A percentile compares a stretch with the other conserved stretches of the same genome.
These are phyloP conservation scores for Psilocybe azurescens DNA, from an alignment of 768 basidiomycete genomes.

Conservation along the genomic window DNA sequence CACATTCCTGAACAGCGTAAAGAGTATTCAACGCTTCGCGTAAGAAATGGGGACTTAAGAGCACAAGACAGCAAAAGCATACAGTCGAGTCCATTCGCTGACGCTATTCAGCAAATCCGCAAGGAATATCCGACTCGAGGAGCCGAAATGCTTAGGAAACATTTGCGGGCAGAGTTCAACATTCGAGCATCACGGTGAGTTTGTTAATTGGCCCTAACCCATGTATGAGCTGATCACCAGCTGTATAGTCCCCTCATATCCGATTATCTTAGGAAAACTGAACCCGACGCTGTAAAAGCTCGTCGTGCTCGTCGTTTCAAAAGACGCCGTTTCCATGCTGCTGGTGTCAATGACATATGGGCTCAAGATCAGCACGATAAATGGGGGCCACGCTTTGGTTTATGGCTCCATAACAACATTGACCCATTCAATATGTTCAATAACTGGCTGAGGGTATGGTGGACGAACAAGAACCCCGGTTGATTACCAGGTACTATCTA, in stretches of 20 bases:
- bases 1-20: neutral
- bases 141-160: neutral
- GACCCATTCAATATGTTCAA: neutral
- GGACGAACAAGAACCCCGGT: neutral
- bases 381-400: neutral
- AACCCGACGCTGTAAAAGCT: neutral
- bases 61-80: conserved; percentile 13
- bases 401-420: neutral
- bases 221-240: neutral
- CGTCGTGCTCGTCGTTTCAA: conserved; percentile 7
- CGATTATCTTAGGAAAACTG: neutral
- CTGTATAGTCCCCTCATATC: neutral
- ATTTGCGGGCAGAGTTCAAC: too few relatives aligned
- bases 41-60: neutral
- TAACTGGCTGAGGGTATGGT: neutral
- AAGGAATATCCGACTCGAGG: neutral
- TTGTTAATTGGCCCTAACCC: too few relatives aligned
- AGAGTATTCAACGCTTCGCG: neutral
- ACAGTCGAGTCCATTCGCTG: conserved; percentile 5
- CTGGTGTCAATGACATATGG: neutral
- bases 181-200: too few relatives aligned
- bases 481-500: neutral
- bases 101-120: neutral
- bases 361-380: neutral
- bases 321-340: neutral